These are phyloP conservation scores for Alopecurus myosuroides DNA, from an alignment of 176 grass and related monocot species.

Conservation along the genomic window DNA sequence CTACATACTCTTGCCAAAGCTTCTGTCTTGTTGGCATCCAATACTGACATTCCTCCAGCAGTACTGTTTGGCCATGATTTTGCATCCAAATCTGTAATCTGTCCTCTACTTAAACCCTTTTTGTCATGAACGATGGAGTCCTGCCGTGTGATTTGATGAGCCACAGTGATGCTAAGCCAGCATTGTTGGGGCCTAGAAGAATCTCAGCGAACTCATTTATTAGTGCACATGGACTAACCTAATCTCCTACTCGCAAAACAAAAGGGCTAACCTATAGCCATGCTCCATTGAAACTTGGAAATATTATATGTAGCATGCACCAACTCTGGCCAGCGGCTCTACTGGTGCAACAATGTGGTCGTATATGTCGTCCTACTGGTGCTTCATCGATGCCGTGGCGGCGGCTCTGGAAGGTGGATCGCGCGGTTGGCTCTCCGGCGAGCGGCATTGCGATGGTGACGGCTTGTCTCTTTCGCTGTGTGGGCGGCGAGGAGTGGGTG, in stretches of 20 bases:
- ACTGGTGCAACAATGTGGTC: too few relatives aligned
- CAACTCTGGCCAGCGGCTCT: too few relatives aligned
- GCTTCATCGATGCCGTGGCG: too few relatives aligned
- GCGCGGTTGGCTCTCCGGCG: too few relatives aligned
- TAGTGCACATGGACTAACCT: slow-evolving; percentile 9
- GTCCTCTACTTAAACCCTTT: not conserved
- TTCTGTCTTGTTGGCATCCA: not conserved
- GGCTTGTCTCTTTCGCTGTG: too few relatives aligned
- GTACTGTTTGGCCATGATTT: not conserved
- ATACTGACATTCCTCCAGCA: not conserved
- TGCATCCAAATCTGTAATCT: not conserved
- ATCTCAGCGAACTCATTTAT: slow-evolving; percentile 21
- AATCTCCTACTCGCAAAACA: not conserved
- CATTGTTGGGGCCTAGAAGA: not conserved
- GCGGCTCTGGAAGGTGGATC: too few relatives aligned
- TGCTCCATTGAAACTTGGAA: not conserved
- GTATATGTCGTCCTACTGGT: too few relatives aligned
- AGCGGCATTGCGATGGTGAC: too few relatives aligned
- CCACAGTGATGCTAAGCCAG: slow-evolving; percentile 2
- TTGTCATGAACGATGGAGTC: not conserved
- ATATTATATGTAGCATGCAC: too few relatives aligned
- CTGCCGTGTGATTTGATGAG: slow-evolving; percentile 2
- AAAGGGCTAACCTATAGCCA: too few relatives aligned
- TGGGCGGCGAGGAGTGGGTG: too few relatives aligned
- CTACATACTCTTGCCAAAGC: not conserved